These are phyloP conservation scores for Mytilinidion resinicola DNA, from an alignment of 495 filamentous ascomycete genomes.

Conservation along the genomic window DNA sequence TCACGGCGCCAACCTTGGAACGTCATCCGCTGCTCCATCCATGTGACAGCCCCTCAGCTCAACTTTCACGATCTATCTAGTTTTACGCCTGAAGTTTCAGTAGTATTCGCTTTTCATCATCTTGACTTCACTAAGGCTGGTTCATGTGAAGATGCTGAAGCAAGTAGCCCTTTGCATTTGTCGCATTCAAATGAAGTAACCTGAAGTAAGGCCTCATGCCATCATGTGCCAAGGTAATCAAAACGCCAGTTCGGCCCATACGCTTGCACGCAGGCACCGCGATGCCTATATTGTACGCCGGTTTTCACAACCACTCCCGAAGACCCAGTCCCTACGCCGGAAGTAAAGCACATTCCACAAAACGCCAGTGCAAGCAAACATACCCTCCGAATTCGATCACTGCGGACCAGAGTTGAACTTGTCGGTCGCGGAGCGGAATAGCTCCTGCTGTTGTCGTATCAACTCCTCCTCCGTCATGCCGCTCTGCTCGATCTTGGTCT, in stretches of 20 bases:
- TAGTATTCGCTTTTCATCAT: no score
- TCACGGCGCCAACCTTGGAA: neutral
- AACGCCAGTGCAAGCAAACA: neutral
- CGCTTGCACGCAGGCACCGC: no score
- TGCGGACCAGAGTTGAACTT: slow-evolving; percentile 51
- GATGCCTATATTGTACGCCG: neutral
- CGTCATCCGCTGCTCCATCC: neutral
- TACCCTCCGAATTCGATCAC: neutral
- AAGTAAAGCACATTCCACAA: neutral
- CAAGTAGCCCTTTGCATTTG: no score
- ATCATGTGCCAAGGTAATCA: no score
- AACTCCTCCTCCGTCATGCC: slow-evolving; percentile 86
- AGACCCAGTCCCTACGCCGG: slow-evolving; percentile 3
- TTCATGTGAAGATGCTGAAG: no score
- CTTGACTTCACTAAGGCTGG: no score
- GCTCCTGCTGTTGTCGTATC: slow-evolving; percentile 77
- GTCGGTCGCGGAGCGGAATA: slow-evolving; percentile 76
- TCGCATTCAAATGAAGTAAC: no score
- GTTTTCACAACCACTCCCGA: neutral
- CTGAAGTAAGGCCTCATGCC: no score
- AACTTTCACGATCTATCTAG: neutral
- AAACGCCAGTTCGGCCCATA: neutral
- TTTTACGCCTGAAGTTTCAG: no score
- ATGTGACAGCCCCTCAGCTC: no score
- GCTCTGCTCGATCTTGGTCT: slow-evolving; percentile 91